Conservation (phyloP, 768 basidiomycete genomes). For the Collybia nuda region DNA sequence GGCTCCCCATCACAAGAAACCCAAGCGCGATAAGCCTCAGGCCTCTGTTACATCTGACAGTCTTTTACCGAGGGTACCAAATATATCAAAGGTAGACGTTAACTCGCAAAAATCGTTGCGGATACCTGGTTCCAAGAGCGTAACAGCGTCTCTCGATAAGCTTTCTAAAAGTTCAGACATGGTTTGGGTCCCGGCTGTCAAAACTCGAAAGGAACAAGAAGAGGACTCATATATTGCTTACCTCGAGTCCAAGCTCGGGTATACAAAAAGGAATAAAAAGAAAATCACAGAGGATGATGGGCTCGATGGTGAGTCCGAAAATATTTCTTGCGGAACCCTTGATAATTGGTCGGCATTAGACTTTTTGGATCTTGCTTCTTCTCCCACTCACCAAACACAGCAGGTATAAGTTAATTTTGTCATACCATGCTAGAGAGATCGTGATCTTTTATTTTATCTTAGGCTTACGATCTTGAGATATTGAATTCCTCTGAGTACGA, state of each 20-base stretch:
- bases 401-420: conserved; percentile 1
- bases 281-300: conserved; percentile 70
- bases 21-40: conserved; percentile 21
- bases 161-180: conserved; percentile 14
- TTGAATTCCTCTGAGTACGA: conserved; percentile 13
- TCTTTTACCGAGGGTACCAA: too few species aligned
- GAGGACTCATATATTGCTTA: conserved; percentile 88
- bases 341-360: conserved; percentile 31
- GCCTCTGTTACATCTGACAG: too few species aligned
- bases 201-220: conserved; percentile 47
- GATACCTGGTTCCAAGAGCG: conserved; percentile 7
- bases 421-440: too few species aligned
- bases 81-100: too few species aligned
- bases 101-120: too few species aligned
- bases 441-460: conserved; percentile 5
- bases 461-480: conserved; percentile 1
- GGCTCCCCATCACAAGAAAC: conserved; percentile 51
- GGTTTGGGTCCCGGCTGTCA: conserved; percentile 15
- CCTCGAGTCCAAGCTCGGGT: conserved; percentile 76
- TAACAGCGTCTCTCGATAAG: conserved; percentile 32
- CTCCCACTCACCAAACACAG: conserved; percentile 18
- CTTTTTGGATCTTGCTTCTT: conserved; percentile 50
- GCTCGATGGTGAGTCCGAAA: conserved; percentile 63
- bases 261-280: conserved; percentile 42
- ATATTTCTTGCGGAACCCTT: background rate